Conservation (phyloP, 2,329 filamentous ascomycete genomes). For the Colletotrichum sp. region DNA sequence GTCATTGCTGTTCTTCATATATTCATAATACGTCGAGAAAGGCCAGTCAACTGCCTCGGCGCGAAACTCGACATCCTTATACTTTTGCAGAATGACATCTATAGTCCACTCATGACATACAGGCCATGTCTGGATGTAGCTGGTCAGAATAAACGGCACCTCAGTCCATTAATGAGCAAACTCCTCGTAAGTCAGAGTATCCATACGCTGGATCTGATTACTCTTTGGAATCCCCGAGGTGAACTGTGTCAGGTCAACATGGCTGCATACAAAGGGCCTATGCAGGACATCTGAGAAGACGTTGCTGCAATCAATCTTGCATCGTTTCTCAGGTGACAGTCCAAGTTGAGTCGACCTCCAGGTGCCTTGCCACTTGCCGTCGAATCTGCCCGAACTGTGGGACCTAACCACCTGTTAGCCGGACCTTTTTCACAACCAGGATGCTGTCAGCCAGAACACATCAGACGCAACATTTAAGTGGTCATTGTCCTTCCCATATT, state of each 20-base stretch:
- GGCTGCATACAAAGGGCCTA: slow-evolving; percentile 87
- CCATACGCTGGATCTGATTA: slow-evolving; percentile 76
- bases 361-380: slow-evolving; percentile 73
- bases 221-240: slow-evolving; percentile 71
- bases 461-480: neutral
- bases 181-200: slow-evolving; percentile 72
- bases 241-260: slow-evolving; percentile 72
- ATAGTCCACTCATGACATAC: slow-evolving; percentile 77
- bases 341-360: slow-evolving; percentile 83
- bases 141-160: slow-evolving; percentile 85
- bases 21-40: slow-evolving; percentile 78
- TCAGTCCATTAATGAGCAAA: slow-evolving; percentile 80
- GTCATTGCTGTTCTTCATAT: slow-evolving; percentile 80
- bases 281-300: slow-evolving; percentile 92
- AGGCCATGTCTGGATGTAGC: slow-evolving; percentile 83
- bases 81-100: slow-evolving; percentile 67
- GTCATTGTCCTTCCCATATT: neutral
- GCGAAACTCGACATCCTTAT: slow-evolving; percentile 74
- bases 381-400: slow-evolving; percentile 25
- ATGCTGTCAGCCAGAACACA: neutral
- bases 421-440: neutral
- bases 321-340: slow-evolving; percentile 53
- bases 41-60: slow-evolving; percentile 96
- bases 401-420: slow-evolving; percentile 15
- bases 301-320: slow-evolving; percentile 72